Evolutionary conservation across 139 green algal genomes (phyloP), one percentile per base, ranked within the genome.

Genomic region (Ettlia oleoabundans): DNA sequence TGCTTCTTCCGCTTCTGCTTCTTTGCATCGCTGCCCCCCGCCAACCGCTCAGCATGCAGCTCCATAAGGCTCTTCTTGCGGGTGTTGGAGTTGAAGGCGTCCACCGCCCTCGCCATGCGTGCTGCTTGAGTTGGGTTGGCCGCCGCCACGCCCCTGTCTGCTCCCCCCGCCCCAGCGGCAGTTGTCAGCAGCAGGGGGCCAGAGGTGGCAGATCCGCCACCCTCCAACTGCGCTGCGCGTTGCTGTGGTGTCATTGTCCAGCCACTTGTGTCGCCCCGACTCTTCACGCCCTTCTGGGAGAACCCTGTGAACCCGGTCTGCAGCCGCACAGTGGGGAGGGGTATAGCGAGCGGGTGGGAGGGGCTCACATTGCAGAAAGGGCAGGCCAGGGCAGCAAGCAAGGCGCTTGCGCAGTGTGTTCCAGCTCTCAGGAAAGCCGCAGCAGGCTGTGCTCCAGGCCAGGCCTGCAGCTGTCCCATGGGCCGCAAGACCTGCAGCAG

Each of bases 231-330:
- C 81, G 73, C 42, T 55, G 86, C 86, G 26, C 75, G 70, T 66
- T 91, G 81, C 68, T 89, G 73, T 3, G 92, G 93, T 4, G 87
- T 95, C 82, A 93, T 88, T 4, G 93, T 94, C 93, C 93, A 96
- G 28, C 51, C 86, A 28, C 81, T 90, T 37, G 87, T 93, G 85
- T 95, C 92, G 0, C 91, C 92, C 3, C 87, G 83, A 38, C 30
- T 68, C 43, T 71, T 70, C 7, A 84, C 63, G 13, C 87, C 82
- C 35, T 53, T 32, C 22, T 65, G 21, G 35, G 63, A 80, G 52
- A 89, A 91, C 22, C 64, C 80, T 5, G 22, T 38, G 53, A 82
- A 65, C 26, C 37, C 77, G 32, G 30, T 81, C 80, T 88, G 76
- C 62, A 21, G 58, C 41, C 22, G 40, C 8, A 37, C 67, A 75